Base-by-base conservation (phyloP, 208 protist species). In the Acanthamoeba triangularis region DNA sequence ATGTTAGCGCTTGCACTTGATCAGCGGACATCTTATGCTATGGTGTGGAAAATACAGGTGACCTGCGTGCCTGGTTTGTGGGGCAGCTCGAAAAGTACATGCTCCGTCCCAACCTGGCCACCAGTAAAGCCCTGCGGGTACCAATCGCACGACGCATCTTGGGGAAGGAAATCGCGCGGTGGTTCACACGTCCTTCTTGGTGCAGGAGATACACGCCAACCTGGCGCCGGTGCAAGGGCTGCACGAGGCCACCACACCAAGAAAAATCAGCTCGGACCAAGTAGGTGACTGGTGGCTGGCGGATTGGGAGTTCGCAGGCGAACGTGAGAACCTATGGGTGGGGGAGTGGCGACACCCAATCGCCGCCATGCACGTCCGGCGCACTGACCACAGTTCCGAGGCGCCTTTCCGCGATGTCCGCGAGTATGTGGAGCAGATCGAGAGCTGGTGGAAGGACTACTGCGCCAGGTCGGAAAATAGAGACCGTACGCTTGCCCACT, bases 11-110 rank as follows among this genome's bases (percentile, higher is more conserved):
- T n/a, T n/a, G n/a, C n/a, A n/a, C n/a, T n/a, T n/a, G n/a, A n/a
- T n/a, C n/a, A n/a, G n/a, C n/a, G n/a, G n/a, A n/a, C n/a, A n/a
- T n/a, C n/a, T n/a, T n/a, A n/a, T n/a, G n/a, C n/a, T n/a, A n/a
- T n/a, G n/a, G n/a, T n/a, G n/a, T n/a, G n/a, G n/a, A n/a, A n/a
- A n/a, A n/a, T n/a, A n/a, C n/a, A 84, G 76, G 76, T 18, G 76
- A 84, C 28, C 76, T 84, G 5, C n/a, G 76, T 16, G 76, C 76
- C 5, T 84, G 76, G 76, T 52, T 84, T 11, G 76, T 84, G 25
- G 76, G 76, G 25, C 76, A 84, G 76, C 14, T 84, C 20, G 76
- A 84, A 35, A 84, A 84, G n/a, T 84, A 84, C 35, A 28, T 84
- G 33, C n/a, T 84, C 0, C 76, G 76, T 6, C 76, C 76, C 30